Base-by-base conservation (phyloP, 345 rosid genomes). In the Citrus trifoliata region DNA sequence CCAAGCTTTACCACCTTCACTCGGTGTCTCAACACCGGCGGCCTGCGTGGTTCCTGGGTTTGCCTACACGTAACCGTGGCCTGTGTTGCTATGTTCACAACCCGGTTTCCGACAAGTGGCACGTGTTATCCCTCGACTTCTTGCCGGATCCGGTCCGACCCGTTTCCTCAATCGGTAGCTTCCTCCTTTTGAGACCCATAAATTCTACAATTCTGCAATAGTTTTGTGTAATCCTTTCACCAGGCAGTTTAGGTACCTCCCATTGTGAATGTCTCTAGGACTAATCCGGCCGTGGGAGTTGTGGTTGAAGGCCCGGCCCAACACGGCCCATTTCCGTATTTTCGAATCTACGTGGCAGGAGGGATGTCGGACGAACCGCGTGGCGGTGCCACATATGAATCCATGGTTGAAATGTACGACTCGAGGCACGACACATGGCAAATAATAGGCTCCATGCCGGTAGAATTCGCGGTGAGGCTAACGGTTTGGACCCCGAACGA, bases 401-500 rank as follows among this genome's bases (percentile, higher is more conserved):
- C 86, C 67, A 80, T 81, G 4, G 19, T 88, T 70, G 93, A 90
- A 78, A 78, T 86, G 86, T 90, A 88, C 30, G 89, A 84, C 67
- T 87, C 90, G 4, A 30, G 27, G 35, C 9, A 28, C 0, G 81
- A 82, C 62, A 76, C 37, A 62, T 90, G 91, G 93, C 69, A 75
- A 9, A 60, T 79, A 8, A 51, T 71, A 10, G 83, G 86, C 10
- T 4, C 74, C 10, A 82, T 87, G 88, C 90, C 90, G 13, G 51
- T 63, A 16, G 88, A 88, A 80, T 88, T 82, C 1, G 87, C 93
- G 0, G 91, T 88, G 1, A 85, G 91, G 78, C 77, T 90, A 0
- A 90, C 93, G 2, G 91, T 90, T 12, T 90, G 93, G 93, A 84
- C 88, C 3, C 88, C 90, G 0, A 84, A 85, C 6, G 90, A 90